Conservation (phyloP, 768 basidiomycete genomes). For the Neoboletus brunneissimus region DNA sequence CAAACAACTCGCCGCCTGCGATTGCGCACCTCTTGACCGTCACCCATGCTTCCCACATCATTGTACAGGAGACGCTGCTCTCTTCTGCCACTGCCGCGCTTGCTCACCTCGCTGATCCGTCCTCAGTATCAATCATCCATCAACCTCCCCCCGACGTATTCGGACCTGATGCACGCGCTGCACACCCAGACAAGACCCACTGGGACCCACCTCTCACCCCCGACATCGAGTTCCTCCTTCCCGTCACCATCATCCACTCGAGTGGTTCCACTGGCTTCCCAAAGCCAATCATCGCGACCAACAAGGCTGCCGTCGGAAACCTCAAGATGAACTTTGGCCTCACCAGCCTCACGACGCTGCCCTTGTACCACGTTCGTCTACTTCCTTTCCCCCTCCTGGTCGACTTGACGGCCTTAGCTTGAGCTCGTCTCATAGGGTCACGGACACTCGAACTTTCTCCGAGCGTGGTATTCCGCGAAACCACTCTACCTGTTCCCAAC, state of each 20-base stretch:
- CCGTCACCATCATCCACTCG: constrained; percentile 25
- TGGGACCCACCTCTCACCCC: constrained; percentile 23
- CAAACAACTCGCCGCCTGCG: constrained; percentile 46
- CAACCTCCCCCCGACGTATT: constrained; percentile 23
- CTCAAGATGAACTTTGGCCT: constrained; percentile 32
- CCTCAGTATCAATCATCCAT: constrained; percentile 21
- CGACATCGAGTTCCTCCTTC: constrained; percentile 20
- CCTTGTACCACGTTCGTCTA: constrained; percentile 33
- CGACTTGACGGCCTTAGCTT: not conserved
- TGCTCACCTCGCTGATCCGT: constrained; percentile 14
- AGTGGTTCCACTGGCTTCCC: constrained; percentile 46
- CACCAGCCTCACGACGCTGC: constrained; percentile 23
- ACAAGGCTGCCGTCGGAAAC: constrained; percentile 37
- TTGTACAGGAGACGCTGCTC: constrained; percentile 18
- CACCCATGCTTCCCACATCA: constrained; percentile 21
- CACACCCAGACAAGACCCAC: constrained; percentile 19
- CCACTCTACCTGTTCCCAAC: constrained; percentile 45
- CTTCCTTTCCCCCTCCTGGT: not conserved
- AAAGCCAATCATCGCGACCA: constrained; percentile 40
- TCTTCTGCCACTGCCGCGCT: constrained; percentile 18
- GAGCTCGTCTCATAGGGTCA: constrained; percentile 12
- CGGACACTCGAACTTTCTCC: constrained; percentile 32
- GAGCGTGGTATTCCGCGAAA: constrained; percentile 42
- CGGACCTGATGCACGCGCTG: constrained; percentile 12
- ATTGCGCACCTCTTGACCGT: constrained; percentile 42